Evolutionary conservation across 148 eudicot genomes (phyloP), one percentile per base, ranked within the genome.

Genomic region (Salicornia ramosissima): DNA sequence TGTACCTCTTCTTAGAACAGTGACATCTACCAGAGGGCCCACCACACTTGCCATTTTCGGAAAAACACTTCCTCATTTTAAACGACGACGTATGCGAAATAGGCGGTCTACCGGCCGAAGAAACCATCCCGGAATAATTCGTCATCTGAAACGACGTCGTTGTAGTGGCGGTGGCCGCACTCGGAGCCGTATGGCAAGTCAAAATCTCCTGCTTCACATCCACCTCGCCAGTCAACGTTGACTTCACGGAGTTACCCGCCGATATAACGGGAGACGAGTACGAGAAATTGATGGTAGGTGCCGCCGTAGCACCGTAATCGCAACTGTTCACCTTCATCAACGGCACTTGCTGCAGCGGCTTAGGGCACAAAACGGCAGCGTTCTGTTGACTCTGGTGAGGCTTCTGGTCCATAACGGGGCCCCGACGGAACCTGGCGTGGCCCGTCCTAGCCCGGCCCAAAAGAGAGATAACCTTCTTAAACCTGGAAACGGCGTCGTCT

Each of bases 1-100:
- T n/a, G n/a, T 64, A 90, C 98, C 95, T 81, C 66, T 81, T 82
- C 80, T 90, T 93, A 50, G 96, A 88, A 46, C 98, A 93, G 74
- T 90, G 95, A 76, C 96, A 90, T 2, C 85, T 84, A 56, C 96
- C 91, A 59, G 90, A 82, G 24, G 90, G 75, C 9, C 87, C 93
- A 62, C 86, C 86, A 60, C 97, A 92, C 88, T 88, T 88, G 74
- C 91, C 91, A 69, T 86, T 82, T 19, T 85, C 91, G 26, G 96
- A 89, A 54, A 81, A 83, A 58, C 96, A 88, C 95, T 93, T 93
- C 73, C 87, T 76, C 29, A 75, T 80, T 56, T 82, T 75, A 68
- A 72, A 79, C 80, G 90, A 91, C 30, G 90, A 71, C 39, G 94
- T 70, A 51, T 73, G 70, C 7, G 83, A 86, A 52, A 93, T 39